These are phyloP conservation scores for Ilyonectria mors-panacis DNA, from an alignment of 2,329 filamentous ascomycete genomes.

Conservation along the genomic window DNA sequence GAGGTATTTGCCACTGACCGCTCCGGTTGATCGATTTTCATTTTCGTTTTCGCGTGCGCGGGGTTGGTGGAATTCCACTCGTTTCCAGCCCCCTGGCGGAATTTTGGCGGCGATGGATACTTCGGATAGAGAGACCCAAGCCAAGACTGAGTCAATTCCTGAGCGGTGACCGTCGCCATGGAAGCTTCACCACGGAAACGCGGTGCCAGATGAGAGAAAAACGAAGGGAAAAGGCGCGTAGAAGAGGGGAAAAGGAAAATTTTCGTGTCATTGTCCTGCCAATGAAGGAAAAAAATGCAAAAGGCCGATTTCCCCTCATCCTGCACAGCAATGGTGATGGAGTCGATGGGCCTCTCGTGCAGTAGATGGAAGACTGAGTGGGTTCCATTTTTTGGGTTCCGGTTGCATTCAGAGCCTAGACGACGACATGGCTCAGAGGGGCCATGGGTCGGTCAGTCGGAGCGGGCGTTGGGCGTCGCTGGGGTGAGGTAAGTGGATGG, in stretches of 20 bases:
- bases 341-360: conserved; percentile 35
- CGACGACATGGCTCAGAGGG: conserved; percentile 21
- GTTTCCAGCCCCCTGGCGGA: conserved; percentile 21
- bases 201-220: conserved; percentile 28
- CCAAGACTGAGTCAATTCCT: conserved; percentile 31
- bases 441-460: conserved; percentile 39
- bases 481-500: conserved; percentile 44
- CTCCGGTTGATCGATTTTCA: not conserved
- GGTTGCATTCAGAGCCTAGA: conserved; percentile 21
- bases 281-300: conserved; percentile 39
- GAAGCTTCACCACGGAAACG: conserved; percentile 37
- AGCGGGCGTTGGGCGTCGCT: conserved; percentile 38
- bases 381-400: conserved; percentile 24
- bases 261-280: conserved; percentile 35
- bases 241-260: conserved; percentile 34
- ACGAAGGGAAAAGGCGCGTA: conserved; percentile 30
- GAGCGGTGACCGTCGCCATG: conserved; percentile 1
- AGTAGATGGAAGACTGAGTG: conserved; percentile 32
- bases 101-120: conserved; percentile 21
- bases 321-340: conserved; percentile 32
- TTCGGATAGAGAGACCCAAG: conserved; percentile 35
- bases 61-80: conserved; percentile 25
- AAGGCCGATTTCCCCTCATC: conserved; percentile 26
- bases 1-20: not conserved
- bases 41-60: conserved; percentile 7